Base-by-base conservation (phyloP, 1,139 yeast genomes). In the Wickerhamiella infanticola region DNA sequence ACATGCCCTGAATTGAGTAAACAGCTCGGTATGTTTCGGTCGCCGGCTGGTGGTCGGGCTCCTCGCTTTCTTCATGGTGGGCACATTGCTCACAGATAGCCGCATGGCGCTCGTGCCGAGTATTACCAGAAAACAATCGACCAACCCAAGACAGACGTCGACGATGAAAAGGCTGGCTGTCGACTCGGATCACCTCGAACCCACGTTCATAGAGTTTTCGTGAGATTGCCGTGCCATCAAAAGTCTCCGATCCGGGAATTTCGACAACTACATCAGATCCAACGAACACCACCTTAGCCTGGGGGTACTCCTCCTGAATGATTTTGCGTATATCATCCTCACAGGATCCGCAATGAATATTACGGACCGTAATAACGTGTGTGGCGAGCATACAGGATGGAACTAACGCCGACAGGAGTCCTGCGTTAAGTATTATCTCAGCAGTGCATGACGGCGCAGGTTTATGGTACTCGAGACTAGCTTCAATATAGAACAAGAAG, bases 1-100 rank as follows among this genome's bases (percentile, higher is more conserved):
- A 70, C 84, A 79, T 78, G 1, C 82, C 85, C 4, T 71, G 69
- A 42, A 80, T 65, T 4, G 77, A 63, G 47, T 75, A 71, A 1
- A 74, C 70, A 0, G 81, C 85, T 45, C 73, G 58, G 51, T 59
- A 72, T 44, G 63, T 64, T 13, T 53, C 47, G 9, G 26, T 24
- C 29, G 52, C 51, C 8, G 50, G 47, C 8, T 42, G 41, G 33
- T 48, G 53, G 3, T 45, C 39, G 3, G 46, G 41, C 2, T 38
- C 45, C 41, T 49, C 27, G 47, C 44, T 5, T 24, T 33, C 13
- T 44, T 27, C 13, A 36, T 45, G 18, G 44, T 40, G 11, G 38
- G 18, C 35, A 52, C 74, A 70, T 27, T 56, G 58, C 5, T 56
- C 46, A 49, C 74, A 69, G 50, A 64, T 54, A 40, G 62, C 55